phyloP scores from a whole-genome alignment of 345 rosid genomes.

The Eutrema heterophyllum region DNA sequence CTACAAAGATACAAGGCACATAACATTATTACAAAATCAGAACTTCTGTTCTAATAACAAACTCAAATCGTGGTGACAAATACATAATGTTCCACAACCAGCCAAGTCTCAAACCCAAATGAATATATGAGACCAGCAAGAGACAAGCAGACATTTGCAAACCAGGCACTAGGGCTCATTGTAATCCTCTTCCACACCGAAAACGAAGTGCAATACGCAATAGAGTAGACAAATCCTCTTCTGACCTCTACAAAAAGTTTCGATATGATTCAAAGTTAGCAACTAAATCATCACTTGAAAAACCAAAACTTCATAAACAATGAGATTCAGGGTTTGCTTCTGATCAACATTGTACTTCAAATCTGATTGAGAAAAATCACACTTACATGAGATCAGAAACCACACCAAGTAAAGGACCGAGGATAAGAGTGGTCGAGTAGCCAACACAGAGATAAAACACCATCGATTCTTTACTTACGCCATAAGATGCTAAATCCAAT shows the following conservation, averaged over 20 bases:
- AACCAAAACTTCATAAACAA: background rate
- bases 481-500: too few species aligned
- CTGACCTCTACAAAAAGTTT: conserved; percentile 54
- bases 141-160: conserved; percentile 57
- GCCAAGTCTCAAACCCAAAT: conserved; percentile 85
- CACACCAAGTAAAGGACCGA: too few species aligned
- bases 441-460: too few species aligned
- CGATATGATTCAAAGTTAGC: background rate
- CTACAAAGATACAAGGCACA: conserved; percentile 40
- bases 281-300: background rate
- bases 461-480: too few species aligned
- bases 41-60: background rate
- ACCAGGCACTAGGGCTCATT: conserved; percentile 49
- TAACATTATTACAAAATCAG: background rate
- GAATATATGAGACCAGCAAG: conserved; percentile 65
- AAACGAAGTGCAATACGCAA: conserved; percentile 64
- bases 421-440: too few species aligned
- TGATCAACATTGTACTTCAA: background rate
- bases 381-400: conserved; percentile 81
- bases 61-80: background rate
- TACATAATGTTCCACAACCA: conserved; percentile 62
- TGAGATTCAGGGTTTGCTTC: background rate
- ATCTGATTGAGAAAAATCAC: background rate
- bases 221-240: conserved; percentile 66
- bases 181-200: conserved; percentile 74